Percentiles rank a stretch among this genome's conserved stretches.
Conservation (phyloP, 1,139 yeast species). For the Nakaseomyces kungkrabaensis region DNA sequence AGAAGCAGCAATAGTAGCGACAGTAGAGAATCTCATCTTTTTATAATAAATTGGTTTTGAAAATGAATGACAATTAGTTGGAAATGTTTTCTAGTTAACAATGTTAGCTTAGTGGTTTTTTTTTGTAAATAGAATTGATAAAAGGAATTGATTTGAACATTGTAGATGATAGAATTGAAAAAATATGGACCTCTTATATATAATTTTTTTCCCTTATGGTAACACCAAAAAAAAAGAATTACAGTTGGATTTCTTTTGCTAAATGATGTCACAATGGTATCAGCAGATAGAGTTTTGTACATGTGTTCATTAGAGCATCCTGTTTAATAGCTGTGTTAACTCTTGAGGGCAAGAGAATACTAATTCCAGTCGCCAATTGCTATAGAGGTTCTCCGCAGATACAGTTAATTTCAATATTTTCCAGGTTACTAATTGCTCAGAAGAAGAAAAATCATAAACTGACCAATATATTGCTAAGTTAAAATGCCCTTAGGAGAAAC, state of each 20-base stretch:
- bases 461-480: no score
- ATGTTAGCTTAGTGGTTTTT: not conserved
- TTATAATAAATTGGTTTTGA: not conserved
- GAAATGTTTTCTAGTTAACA: not conserved
- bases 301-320: no score
- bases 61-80: constrained; percentile 3
- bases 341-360: no score
- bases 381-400: not conserved
- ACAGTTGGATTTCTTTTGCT: no score
- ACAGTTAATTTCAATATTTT: no score
- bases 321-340: no score
- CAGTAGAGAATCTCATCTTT: constrained; percentile 17
- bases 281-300: no score
- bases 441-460: no score
- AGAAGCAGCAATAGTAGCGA: constrained; percentile 13
- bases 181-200: not conserved
- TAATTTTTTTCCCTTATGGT: no score
- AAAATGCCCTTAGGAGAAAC: not conserved
- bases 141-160: not conserved
- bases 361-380: not conserved
- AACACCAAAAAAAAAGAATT: no score
- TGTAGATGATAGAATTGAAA: not conserved
- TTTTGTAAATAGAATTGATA: not conserved
- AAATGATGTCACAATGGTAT: no score
- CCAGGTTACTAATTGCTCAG: no score